Evolutionary conservation across 345 rosid species (phyloP).

Genomic region (Eucalyptus tenuipes): DNA sequence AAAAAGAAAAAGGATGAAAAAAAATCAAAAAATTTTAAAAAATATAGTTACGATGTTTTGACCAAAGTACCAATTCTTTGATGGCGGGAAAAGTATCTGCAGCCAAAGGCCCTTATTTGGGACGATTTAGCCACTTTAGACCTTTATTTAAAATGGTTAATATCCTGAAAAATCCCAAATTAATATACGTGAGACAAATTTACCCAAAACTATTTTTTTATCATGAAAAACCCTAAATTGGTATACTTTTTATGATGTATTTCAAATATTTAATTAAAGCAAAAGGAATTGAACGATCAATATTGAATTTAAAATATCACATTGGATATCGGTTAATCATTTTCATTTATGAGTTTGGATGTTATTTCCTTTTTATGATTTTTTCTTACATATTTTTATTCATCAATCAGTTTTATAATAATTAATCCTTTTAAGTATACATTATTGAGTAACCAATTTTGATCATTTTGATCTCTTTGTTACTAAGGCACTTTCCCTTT

Average conservation of each 20-base stretch:
- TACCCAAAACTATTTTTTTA: no score
- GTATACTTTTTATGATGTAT: not conserved
- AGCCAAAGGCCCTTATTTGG: no score
- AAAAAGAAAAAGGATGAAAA: no score
- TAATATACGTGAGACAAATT: accelerated
- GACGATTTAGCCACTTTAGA: no score
- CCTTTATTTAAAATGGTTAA: no score
- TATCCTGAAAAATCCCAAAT: no score
- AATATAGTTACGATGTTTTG: no score
- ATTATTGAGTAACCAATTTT: not conserved
- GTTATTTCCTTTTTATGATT: not conserved
- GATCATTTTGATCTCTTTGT: not conserved
- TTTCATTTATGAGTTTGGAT: not conserved
- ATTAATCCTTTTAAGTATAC: not conserved
- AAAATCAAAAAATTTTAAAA: no score
- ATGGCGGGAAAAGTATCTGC: accelerated
- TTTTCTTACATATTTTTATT: not conserved
- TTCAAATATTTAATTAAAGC: not conserved
- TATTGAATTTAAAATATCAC: not conserved
- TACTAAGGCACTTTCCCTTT: not conserved
- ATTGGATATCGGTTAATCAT: not conserved
- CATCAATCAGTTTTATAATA: not conserved
- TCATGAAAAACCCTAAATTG: no score
- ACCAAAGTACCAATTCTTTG: no score
- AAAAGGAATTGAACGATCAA: not conserved